phyloP scores from a whole-genome alignment of 768 basidiomycete genomes.

The Boletus vermiculosoides region DNA sequence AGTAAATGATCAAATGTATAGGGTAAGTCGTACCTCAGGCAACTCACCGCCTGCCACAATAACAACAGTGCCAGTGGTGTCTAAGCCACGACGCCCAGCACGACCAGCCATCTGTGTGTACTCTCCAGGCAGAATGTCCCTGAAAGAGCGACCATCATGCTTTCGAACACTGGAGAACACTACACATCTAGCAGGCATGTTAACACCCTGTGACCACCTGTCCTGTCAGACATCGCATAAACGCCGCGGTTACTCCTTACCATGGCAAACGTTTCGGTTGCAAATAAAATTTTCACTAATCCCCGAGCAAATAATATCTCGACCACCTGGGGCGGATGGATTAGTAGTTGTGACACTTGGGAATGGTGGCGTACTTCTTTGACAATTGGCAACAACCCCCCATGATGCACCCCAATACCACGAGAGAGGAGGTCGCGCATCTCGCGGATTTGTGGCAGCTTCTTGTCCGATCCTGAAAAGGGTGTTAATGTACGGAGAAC shows the following conservation, averaged over 20 bases:
- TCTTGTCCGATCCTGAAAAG: slow-evolving; percentile 77
- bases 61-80: slow-evolving; percentile 93
- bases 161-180: slow-evolving; percentile 95
- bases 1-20: background rate
- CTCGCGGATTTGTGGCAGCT: slow-evolving; percentile 86
- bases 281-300: slow-evolving; percentile 93
- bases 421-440: slow-evolving; percentile 89
- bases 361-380: slow-evolving; percentile 71
- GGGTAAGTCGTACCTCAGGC: slow-evolving; percentile 66
- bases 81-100: slow-evolving; percentile 93
- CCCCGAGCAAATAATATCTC: slow-evolving; percentile 96
- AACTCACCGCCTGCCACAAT: slow-evolving; percentile 80
- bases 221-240: slow-evolving; percentile 11
- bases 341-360: background rate
- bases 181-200: slow-evolving; percentile 98
- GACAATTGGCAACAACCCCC: slow-evolving; percentile 91
- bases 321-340: slow-evolving; percentile 60
- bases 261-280: slow-evolving; percentile 99
- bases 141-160: slow-evolving; percentile 91
- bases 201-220: slow-evolving; percentile 72
- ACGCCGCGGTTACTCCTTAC: slow-evolving; percentile 39
- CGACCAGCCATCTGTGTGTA: slow-evolving; percentile 99
- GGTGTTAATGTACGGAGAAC: slow-evolving; percentile 2
- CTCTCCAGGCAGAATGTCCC: slow-evolving; percentile 87
- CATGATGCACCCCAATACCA: slow-evolving; percentile 97